Base-by-base conservation (phyloP, 1,139 yeast species). In the Suhomyces bokatorum region DNA sequence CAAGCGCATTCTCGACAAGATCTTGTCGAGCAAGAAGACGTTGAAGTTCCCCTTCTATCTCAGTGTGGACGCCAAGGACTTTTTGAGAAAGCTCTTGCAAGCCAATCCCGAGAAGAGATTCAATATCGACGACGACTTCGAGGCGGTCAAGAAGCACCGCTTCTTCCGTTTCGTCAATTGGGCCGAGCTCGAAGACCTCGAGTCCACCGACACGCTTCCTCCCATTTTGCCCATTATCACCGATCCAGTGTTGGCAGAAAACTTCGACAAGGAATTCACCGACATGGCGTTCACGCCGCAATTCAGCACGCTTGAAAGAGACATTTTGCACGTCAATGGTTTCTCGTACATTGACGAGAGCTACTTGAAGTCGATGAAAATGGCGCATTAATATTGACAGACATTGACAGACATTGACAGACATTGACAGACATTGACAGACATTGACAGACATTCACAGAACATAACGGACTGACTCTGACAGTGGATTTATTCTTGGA, bases 171-270 rank as follows among this genome's bases (percentile, higher is more conserved):
- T 82, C 54, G 70, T 90, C 30, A 76, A 87, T 58, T 93, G 98
- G 97, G 63, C 70, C n/a, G 73, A 73, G 37, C 70, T 91, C 44
- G 80, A 86, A 31, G 63, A 64, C 31, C 64, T 35, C 62, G 67
- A 41, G 6, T 42, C 44, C 15, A 50, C 53, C 20, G 62, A 57
- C n/a, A 43, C 55, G 3, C 50, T 69, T 28, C 97, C 98, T 1
- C 98, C 99, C 0, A 89, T 93, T 39, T 73, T 83, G 28, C 98
- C 98, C 0, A 68, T 86, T 11, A 85, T 91, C 41, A 87, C 97
- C 0, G 87, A 90, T 57, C 91, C 95, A 12, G 81, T 78, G 29
- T 67, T 88, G 52, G 99, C 99, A 0, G 98, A 93, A 62, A 93
- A 93, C 61, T 93, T 93, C 62, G 95, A 93, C 56, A 67, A 77